A percentile compares a stretch with the other conserved stretches of the same genome.
phyloP scores from a whole-genome alignment of 2,329 filamentous ascomycete genomes.

The Trichoderma sp. region DNA sequence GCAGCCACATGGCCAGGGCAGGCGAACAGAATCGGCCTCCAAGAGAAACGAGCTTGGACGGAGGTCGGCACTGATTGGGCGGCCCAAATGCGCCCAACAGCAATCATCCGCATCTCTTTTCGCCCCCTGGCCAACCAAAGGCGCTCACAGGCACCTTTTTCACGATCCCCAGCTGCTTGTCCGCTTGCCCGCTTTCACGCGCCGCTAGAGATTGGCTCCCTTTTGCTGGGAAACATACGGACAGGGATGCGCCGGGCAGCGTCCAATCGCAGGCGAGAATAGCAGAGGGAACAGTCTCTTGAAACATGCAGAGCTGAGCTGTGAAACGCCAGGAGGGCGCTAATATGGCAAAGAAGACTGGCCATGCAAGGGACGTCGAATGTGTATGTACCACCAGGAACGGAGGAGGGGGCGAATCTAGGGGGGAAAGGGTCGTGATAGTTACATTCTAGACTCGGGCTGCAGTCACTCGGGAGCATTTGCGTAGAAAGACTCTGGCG shows the following conservation, averaged over 20 bases:
- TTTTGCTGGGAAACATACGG: neutral
- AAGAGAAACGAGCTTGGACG: too few species aligned
- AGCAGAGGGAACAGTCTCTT: conserved; percentile 18
- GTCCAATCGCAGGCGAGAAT: conserved; percentile 15
- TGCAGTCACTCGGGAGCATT: too few species aligned
- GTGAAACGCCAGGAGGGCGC: conserved; percentile 26
- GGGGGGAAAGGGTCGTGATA: neutral
- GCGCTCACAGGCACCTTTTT: neutral
- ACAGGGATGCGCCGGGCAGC: conserved; percentile 4
- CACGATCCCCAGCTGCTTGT: conserved; percentile 17
- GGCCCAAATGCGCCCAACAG: neutral
- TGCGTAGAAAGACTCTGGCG: too few species aligned
- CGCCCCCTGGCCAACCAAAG: conserved; percentile 15
- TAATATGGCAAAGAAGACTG: neutral
- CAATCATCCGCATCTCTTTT: neutral
- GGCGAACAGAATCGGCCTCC: neutral
- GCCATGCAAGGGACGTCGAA: conserved; percentile 7
- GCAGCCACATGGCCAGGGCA: neutral
- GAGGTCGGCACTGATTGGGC: conserved; percentile 10
- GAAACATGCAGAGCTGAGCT: conserved; percentile 24
- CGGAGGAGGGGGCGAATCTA: neutral
- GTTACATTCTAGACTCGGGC: neutral
- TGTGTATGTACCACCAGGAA: too few species aligned
- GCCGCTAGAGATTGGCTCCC: conserved; percentile 21
- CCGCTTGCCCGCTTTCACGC: neutral